phyloP scores from a whole-genome alignment of 768 basidiomycete genomes.

The Cystofilobasidium capitatum region DNA sequence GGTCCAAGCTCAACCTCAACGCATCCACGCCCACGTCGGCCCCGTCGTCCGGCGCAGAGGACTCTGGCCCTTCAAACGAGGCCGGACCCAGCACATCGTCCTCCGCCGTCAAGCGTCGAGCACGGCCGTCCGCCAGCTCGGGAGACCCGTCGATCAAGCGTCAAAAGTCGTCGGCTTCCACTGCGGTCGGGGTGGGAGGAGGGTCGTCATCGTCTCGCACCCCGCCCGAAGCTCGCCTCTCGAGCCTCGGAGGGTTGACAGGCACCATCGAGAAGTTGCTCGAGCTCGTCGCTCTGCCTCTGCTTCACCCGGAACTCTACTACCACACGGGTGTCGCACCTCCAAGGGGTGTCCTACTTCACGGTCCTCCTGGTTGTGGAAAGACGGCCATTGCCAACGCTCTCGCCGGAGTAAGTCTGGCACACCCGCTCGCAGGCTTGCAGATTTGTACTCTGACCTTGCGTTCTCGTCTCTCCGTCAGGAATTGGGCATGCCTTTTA shows the following conservation, averaged over 20 bases:
- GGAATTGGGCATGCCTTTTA: conserved; percentile 89
- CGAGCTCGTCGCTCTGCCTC: conserved; percentile 90
- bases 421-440: neutral
- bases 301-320: conserved; percentile 92
- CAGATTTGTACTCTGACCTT: neutral
- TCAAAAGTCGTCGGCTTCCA: neutral
- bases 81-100: neutral
- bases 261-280: conserved; percentile 81
- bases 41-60: conserved; percentile 3
- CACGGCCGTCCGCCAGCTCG: neutral
- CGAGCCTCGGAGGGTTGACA: conserved; percentile 81
- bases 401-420: conserved; percentile 70
- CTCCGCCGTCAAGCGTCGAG: neutral
- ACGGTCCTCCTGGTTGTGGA: conserved; percentile 94
- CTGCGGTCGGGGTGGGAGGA: no score
- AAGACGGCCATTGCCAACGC: conserved; percentile 92
- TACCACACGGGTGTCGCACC: conserved; percentile 84
- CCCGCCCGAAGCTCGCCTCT: conserved; percentile 64
- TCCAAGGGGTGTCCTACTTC: conserved; percentile 80
- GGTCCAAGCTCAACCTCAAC: conserved; percentile 26
- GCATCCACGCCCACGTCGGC: conserved; percentile 1
- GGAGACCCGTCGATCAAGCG: neutral
- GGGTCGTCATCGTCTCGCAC: neutral
- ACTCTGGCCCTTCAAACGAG: neutral
- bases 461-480: conserved; percentile 36